Percentiles rank a stretch among this genome's conserved stretches.
These are phyloP conservation scores for Eucalyptus lansdowneana DNA, from an alignment of 345 rosid genomes.

Conservation along the genomic window DNA sequence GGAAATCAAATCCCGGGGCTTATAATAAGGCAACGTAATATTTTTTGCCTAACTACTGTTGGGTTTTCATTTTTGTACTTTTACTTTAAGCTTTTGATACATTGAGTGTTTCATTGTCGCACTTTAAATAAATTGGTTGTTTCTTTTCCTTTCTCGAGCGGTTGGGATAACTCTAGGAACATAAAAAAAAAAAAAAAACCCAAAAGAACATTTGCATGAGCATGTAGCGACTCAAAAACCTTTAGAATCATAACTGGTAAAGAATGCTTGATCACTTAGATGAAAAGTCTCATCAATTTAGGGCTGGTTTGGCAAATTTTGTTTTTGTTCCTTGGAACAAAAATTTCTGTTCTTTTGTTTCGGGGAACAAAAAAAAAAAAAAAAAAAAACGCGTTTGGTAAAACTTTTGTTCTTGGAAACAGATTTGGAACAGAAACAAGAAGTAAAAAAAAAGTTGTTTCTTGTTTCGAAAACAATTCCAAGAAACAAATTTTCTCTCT, in stretches of 20 bases:
- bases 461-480: too few species aligned
- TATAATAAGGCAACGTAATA: background rate
- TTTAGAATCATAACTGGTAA: too few species aligned
- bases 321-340: fast-evolving
- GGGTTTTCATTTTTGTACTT: too few species aligned
- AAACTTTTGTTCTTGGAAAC: too few species aligned
- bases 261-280: background rate
- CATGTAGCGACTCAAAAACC: background rate
- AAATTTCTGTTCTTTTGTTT: too few species aligned
- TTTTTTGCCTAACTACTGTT: background rate
- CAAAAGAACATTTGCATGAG: background rate
- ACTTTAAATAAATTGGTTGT: background rate
- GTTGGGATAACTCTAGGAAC: background rate
- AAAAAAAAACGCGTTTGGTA: fast-evolving
- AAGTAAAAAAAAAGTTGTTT: too few species aligned
- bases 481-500: too few species aligned
- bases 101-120: background rate
- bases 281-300: background rate
- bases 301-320: too few species aligned
- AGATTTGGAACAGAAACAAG: too few species aligned
- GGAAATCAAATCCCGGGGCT: background rate
- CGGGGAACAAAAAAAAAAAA: too few species aligned
- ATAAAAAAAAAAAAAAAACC: background rate
- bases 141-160: background rate
- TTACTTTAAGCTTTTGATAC: background rate